Conservation (phyloP, 2,329 filamentous ascomycete species). For the Geoglossum cookeanum region DNA sequence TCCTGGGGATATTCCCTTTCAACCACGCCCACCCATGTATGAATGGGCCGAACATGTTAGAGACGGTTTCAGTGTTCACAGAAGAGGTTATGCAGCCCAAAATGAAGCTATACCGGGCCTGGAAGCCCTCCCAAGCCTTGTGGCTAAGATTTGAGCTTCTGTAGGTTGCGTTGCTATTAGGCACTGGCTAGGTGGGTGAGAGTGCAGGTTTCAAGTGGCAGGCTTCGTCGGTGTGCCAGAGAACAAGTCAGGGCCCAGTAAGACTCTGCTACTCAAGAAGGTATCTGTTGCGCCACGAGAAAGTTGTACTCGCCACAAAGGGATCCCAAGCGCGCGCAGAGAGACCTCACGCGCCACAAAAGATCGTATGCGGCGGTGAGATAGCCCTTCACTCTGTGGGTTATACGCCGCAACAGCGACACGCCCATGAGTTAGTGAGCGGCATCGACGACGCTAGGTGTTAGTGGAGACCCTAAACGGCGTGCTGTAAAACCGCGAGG, state of each 20-base stretch:
- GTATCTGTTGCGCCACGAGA: no score
- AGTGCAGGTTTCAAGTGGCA: no score
- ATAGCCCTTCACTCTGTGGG: no score
- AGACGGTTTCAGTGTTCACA: background rate
- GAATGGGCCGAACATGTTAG: slow-evolving; percentile 3
- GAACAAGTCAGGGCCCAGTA: no score
- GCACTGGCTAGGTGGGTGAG: no score
- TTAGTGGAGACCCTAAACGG: background rate
- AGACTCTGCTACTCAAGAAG: no score
- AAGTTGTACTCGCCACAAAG: no score
- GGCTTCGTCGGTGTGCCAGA: no score
- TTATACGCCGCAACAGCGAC: background rate
- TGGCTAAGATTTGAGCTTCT: no score
- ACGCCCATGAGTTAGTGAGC: background rate
- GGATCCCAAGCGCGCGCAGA: no score
- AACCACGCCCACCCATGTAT: slow-evolving; percentile 9
- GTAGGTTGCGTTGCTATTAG: background rate
- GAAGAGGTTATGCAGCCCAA: background rate
- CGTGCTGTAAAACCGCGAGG: background rate
- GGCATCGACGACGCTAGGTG: background rate
- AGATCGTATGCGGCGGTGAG: no score
- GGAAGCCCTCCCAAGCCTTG: background rate
- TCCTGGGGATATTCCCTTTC: slow-evolving; percentile 6
- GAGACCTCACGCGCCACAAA: no score
- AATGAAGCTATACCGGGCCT: background rate